Evolutionary conservation across 495 filamentous ascomycete genomes (phyloP).

Genomic region (Lindgomyces ingoldianus): DNA sequence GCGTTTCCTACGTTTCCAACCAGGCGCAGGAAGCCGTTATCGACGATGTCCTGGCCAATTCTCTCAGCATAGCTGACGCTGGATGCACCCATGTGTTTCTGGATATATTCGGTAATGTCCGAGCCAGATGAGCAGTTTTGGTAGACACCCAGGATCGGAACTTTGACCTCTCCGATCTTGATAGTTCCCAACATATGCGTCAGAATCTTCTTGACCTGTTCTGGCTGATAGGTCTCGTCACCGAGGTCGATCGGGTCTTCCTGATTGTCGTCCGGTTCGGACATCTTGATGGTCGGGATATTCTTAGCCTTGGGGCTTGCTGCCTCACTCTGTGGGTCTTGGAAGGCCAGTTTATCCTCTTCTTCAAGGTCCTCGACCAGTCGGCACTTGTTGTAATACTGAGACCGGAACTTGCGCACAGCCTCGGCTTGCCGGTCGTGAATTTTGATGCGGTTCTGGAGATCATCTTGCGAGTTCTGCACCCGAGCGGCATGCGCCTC

Average conservation of each 20-base stretch:
- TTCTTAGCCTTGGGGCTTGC: slow-evolving; percentile 61
- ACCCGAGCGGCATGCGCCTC: slow-evolving; percentile 89
- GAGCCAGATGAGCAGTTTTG: slow-evolving; percentile 86
- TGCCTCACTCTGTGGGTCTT: slow-evolving; percentile 64
- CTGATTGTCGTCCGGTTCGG: slow-evolving; percentile 54
- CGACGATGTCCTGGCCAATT: slow-evolving; percentile 89
- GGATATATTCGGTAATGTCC: slow-evolving; percentile 92
- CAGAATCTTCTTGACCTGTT: slow-evolving; percentile 87
- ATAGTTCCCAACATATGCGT: slow-evolving; percentile 83
- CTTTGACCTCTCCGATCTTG: slow-evolving; percentile 84
- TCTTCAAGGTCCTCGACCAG: slow-evolving; percentile 95
- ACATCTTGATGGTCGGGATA: slow-evolving; percentile 52
- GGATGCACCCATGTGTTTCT: slow-evolving; percentile 78
- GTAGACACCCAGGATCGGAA: slow-evolving; percentile 92
- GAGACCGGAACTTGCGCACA: slow-evolving; percentile 87
- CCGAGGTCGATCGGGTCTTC: slow-evolving; percentile 89
- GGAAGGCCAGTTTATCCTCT: slow-evolving; percentile 96
- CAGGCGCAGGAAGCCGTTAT: slow-evolving; percentile 81
- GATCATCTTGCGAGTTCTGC: slow-evolving; percentile 88
- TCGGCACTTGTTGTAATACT: slow-evolving; percentile 98
- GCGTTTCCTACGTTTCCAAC: slow-evolving; percentile 92
- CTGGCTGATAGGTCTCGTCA: slow-evolving; percentile 77
- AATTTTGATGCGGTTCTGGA: slow-evolving; percentile 83
- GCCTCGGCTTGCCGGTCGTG: slow-evolving; percentile 88
- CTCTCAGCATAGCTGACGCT: slow-evolving; percentile 87